These are phyloP conservation scores for Penicillium sp. DNA, from an alignment of 2,329 filamentous ascomycete genomes.

Conservation along the genomic window DNA sequence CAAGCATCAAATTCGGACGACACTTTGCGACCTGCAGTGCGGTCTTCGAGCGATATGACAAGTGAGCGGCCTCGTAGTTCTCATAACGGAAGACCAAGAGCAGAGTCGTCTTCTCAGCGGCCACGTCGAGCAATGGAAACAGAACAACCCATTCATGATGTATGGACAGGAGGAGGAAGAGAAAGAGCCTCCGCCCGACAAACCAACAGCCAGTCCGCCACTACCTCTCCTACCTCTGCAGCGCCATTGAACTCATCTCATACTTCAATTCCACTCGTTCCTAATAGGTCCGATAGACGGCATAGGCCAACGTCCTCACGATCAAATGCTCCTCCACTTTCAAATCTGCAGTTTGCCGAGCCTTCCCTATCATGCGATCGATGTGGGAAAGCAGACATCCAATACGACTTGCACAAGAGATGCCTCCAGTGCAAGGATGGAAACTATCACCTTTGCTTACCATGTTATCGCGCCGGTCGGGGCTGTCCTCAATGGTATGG, in stretches of 20 bases:
- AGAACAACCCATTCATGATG: constrained; percentile 29
- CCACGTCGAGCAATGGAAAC: constrained; percentile 36
- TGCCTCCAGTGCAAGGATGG: constrained; percentile 71
- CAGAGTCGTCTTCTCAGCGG: constrained; percentile 26
- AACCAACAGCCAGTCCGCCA: constrained; percentile 23
- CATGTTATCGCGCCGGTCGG: constrained; percentile 73
- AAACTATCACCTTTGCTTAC: constrained; percentile 74
- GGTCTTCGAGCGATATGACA: constrained; percentile 40
- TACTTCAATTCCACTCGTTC: constrained; percentile 13
- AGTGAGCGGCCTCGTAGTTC: constrained; percentile 32
- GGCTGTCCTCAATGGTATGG: constrained; percentile 89
- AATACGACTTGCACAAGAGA: constrained; percentile 84
- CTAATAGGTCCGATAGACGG: constrained; percentile 21
- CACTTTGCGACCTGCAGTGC: constrained; percentile 31
- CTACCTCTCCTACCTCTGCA: constrained; percentile 24
- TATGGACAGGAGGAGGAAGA: constrained; percentile 23
- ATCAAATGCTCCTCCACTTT: constrained; percentile 27
- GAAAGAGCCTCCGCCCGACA: constrained; percentile 24
- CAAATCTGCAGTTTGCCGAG: constrained; percentile 57
- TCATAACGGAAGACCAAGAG: constrained; percentile 24
- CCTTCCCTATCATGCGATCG: constrained; percentile 72
- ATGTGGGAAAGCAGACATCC: constrained; percentile 71
- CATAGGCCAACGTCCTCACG: constrained; percentile 35
- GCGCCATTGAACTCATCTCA: constrained; percentile 7
- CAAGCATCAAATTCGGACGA: constrained; percentile 38